phyloP scores from a whole-genome alignment of 2,329 filamentous ascomycete genomes.

The Cytospora schulzeri region DNA sequence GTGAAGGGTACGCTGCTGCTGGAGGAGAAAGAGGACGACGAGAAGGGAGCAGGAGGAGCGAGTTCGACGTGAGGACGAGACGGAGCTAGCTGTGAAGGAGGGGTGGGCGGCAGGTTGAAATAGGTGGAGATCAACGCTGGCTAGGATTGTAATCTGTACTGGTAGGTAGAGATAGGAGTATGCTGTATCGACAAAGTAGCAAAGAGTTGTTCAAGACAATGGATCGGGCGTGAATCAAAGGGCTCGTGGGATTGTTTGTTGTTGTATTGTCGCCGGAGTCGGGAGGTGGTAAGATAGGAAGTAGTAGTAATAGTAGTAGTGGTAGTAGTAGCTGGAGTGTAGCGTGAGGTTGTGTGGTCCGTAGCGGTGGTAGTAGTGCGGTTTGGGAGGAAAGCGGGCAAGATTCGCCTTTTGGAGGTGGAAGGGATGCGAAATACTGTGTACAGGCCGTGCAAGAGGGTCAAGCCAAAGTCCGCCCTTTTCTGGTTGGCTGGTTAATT shows the following conservation, averaged over 20 bases:
- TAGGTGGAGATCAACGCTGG: constrained; percentile 17
- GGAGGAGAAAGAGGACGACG: background rate
- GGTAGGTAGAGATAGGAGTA: constrained; percentile 11
- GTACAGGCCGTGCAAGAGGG: constrained; percentile 3
- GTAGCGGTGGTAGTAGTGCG: background rate
- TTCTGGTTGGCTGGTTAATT: background rate
- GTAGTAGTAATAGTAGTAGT: background rate
- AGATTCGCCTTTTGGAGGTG: constrained; percentile 17
- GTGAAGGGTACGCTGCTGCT: constrained; percentile 10
- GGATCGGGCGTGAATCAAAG: constrained; percentile 5
- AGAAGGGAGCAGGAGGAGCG: constrained; percentile 7
- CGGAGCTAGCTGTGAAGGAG: constrained; percentile 13
- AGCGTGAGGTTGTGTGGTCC: constrained; percentile 1
- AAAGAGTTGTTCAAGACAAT: constrained; percentile 4
- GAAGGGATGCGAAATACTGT: constrained; percentile 15
- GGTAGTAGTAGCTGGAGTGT: constrained; percentile 9
- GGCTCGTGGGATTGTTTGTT: constrained; percentile 9
- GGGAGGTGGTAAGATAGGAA: constrained; percentile 7
- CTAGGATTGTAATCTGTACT: constrained; percentile 3
- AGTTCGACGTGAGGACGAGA: constrained; percentile 6
- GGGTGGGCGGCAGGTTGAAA: constrained; percentile 9
- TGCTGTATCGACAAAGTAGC: background rate
- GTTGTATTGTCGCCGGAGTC: constrained; percentile 11
- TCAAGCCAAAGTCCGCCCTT: background rate
- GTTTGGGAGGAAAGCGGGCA: constrained; percentile 3